A percentile compares a stretch with the other conserved stretches of the same genome.
These are phyloP conservation scores for Aspergillus carlsbadensis DNA, from an alignment of 495 filamentous ascomycete genomes.

Conservation along the genomic window DNA sequence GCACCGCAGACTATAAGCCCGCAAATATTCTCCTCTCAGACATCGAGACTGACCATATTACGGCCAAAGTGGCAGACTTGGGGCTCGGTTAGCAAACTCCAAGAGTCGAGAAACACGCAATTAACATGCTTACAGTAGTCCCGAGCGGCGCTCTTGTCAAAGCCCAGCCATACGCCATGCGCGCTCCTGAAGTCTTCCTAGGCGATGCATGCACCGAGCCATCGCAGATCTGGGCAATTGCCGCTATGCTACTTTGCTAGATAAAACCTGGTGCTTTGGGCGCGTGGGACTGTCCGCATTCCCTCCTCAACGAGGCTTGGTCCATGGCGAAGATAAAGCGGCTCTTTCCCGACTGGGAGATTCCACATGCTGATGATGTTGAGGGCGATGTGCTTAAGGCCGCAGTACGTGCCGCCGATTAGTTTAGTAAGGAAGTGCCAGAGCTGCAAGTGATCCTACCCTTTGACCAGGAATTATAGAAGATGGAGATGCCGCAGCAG, in stretches of 20 bases:
- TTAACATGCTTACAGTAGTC: constrained; percentile 2
- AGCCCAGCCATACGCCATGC: constrained; percentile 9
- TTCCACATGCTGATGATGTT: constrained; percentile 7
- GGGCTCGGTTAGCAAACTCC: neutral
- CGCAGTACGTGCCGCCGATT: neutral
- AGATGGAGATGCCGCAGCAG: constrained; percentile 6
- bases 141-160: neutral
- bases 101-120: neutral
- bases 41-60: neutral
- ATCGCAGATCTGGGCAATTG: constrained; percentile 11
- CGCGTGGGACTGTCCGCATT: constrained; percentile 1
- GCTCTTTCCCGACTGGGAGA: constrained; percentile 4
- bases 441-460: constrained; percentile 8
- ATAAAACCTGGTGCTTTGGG: constrained; percentile 8
- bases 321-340: constrained; percentile 13
- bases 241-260: constrained; percentile 10
- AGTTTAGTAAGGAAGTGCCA: neutral
- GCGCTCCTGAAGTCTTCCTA: constrained; percentile 9
- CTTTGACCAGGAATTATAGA: constrained; percentile 1
- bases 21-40: constrained; percentile 4
- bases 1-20: constrained; percentile 11
- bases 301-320: constrained; percentile 4
- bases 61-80: constrained; percentile 8
- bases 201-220: constrained; percentile 6
- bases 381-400: neutral